These are phyloP conservation scores for Tuber umbilicatum DNA, from an alignment of 495 filamentous ascomycete genomes.

Conservation along the genomic window DNA sequence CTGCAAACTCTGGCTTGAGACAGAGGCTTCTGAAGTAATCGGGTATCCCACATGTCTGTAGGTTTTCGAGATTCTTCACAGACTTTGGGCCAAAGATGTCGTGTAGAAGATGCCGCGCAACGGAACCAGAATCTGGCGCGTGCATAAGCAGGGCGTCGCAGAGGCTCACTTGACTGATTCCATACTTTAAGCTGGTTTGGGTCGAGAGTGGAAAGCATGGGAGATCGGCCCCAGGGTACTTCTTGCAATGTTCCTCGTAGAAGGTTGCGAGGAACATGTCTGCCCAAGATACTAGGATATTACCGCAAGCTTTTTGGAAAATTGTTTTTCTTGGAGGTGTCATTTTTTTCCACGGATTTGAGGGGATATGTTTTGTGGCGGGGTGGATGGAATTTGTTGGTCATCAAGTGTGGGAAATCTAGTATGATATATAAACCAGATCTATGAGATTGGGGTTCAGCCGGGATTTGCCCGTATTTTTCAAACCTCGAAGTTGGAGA, in stretches of 20 bases:
- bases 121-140: background rate
- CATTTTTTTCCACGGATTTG: background rate
- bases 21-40: background rate
- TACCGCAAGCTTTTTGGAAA: background rate
- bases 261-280: background rate
- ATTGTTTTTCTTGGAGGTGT: background rate
- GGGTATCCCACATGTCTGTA: background rate
- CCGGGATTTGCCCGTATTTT: background rate
- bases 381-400: background rate
- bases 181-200: background rate
- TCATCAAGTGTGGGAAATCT: background rate
- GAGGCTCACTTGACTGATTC: background rate
- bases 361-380: background rate
- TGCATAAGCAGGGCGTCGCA: background rate
- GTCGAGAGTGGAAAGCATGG: background rate
- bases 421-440: background rate
- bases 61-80: background rate
- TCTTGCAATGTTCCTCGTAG: background rate
- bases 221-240: background rate
- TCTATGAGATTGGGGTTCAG: background rate
- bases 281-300: background rate
- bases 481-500: background rate
- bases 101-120: background rate
- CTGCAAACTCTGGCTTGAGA: background rate
- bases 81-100: background rate